A percentile compares a stretch with the other conserved stretches of the same genome.
phyloP scores from a whole-genome alignment of 1,284 basidiomycete genomes.

The Microstroma glucosiphilum region DNA sequence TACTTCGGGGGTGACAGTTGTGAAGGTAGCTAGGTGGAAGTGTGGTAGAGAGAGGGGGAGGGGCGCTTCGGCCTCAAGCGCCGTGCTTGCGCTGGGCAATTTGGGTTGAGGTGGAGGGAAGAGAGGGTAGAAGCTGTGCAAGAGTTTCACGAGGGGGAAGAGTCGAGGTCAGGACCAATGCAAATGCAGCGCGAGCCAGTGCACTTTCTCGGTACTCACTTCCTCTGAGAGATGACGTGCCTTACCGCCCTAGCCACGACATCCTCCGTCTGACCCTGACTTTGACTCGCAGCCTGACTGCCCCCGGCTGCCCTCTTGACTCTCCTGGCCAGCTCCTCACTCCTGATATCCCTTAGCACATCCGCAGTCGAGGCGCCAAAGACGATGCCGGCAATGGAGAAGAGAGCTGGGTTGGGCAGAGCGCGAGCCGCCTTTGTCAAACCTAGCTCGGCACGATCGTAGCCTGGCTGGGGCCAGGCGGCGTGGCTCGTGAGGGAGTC shows the following conservation, averaged over 20 bases:
- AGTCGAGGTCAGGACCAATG: background rate
- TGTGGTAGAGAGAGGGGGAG: constrained; percentile 39
- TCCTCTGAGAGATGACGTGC: constrained; percentile 77
- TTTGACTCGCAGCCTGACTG: constrained; percentile 22
- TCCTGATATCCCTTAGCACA: constrained; percentile 76
- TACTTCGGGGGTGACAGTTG: constrained; percentile 63
- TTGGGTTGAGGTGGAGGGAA: constrained; percentile 72
- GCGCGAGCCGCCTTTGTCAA: constrained; percentile 62
- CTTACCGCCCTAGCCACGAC: constrained; percentile 71
- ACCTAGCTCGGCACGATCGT: constrained; percentile 28
- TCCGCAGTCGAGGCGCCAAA: constrained; percentile 78
- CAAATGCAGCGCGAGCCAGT: background rate
- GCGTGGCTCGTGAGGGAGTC: constrained; percentile 74
- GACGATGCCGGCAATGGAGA: constrained; percentile 74
- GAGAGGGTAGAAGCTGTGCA: constrained; percentile 78
- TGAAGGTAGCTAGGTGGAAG: constrained; percentile 28
- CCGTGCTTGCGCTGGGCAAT: constrained; percentile 40
- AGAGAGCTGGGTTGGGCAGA: constrained; percentile 79
- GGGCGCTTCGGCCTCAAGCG: background rate
- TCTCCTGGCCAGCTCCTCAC: constrained; percentile 68
- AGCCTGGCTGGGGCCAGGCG: constrained; percentile 75
- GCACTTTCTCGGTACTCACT: constrained; percentile 54
- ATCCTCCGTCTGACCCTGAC: constrained; percentile 58
- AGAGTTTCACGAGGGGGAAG: background rate
- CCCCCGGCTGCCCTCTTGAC: constrained; percentile 42